Evolutionary conservation across 768 basidiomycete species (phyloP).

Genomic region (Pulveroboletus sp.): DNA sequence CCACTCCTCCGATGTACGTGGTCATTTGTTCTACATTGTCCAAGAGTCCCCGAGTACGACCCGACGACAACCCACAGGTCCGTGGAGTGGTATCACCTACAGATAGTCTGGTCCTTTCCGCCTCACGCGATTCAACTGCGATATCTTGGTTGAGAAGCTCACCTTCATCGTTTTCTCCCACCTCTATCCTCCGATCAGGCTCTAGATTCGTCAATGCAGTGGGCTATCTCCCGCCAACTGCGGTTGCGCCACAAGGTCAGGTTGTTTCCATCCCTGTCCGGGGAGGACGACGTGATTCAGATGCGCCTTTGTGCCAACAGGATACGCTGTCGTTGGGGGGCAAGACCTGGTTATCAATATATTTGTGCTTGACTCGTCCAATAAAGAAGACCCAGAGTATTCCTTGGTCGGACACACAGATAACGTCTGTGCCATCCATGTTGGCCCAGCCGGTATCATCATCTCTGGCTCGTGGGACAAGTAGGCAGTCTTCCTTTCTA

Average conservation of each 20-base stretch:
- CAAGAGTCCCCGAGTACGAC: constrained; percentile 2
- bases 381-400: constrained; percentile 71
- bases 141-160: constrained; percentile 73
- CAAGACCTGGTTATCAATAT: constrained; percentile 87
- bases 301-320: constrained; percentile 36
- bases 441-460: constrained; percentile 64
- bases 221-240: constrained; percentile 66
- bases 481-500: constrained; percentile 41
- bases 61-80: constrained; percentile 50
- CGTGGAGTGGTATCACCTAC: constrained; percentile 76
- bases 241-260: constrained; percentile 67
- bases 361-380: constrained; percentile 54
- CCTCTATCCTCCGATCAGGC: constrained; percentile 55
- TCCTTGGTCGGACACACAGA: constrained; percentile 83
- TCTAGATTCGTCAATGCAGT: constrained; percentile 79
- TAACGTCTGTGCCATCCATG: constrained; percentile 84
- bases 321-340: constrained; percentile 81
- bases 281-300: neutral
- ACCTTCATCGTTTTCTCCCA: constrained; percentile 48
- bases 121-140: constrained; percentile 87
- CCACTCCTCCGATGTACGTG: constrained; percentile 70
- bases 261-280: neutral
- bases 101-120: constrained; percentile 76
- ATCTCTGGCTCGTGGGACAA: constrained; percentile 97
- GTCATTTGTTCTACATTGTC: constrained; percentile 2